Conservation (phyloP, 2,329 filamentous ascomycete species). For the Teratosphaeria zuluensis region DNA sequence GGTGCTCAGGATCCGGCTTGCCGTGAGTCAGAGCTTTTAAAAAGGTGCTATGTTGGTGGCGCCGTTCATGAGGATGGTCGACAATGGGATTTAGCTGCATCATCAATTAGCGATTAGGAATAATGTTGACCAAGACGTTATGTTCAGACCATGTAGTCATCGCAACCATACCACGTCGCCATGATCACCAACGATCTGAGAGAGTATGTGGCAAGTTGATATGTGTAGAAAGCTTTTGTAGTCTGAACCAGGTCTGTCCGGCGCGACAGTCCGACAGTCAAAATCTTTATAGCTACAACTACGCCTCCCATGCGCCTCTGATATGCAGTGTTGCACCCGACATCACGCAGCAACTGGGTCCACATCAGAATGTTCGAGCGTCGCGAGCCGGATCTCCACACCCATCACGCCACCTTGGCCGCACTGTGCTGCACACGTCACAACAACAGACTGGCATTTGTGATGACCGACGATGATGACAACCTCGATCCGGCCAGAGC, state of each 20-base stretch:
- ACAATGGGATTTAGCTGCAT: background rate
- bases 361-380: background rate
- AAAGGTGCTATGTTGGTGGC: conserved; percentile 10
- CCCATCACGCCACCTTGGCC: background rate
- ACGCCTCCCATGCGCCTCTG: background rate
- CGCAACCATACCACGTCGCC: background rate
- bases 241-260: background rate
- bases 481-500: background rate
- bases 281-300: background rate
- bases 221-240: background rate
- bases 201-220: background rate
- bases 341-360: background rate
- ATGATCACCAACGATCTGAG: background rate
- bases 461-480: background rate
- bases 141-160: background rate
- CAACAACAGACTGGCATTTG: background rate
- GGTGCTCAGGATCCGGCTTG: conserved; percentile 5
- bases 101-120: background rate
- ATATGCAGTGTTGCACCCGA: background rate
- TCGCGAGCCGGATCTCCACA: background rate
- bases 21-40: conserved; percentile 4
- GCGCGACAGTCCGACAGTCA: background rate
- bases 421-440: background rate
- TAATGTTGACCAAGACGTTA: background rate
- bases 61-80: conserved; percentile 7